Evolutionary conservation across 2,329 filamentous ascomycete genomes (phyloP).

Genomic region (Orbilia brochopaga): DNA sequence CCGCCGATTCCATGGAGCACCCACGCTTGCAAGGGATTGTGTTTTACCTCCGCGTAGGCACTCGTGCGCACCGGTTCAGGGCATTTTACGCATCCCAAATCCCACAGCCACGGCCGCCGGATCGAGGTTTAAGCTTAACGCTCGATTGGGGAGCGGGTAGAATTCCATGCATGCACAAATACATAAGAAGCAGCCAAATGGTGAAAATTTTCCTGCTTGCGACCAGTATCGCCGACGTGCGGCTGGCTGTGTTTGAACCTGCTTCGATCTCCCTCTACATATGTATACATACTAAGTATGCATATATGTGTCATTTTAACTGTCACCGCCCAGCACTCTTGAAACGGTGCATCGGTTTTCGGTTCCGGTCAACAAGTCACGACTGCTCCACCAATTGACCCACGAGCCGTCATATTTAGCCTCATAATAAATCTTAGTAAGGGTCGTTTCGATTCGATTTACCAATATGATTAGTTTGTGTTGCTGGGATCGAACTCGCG

Average conservation of each 20-base stretch:
- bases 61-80: background rate
- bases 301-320: conserved; percentile 33
- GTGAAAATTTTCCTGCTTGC: conserved; percentile 1
- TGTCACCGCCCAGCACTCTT: background rate
- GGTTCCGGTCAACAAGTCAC: conserved; percentile 22
- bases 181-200: background rate
- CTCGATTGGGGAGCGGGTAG: background rate
- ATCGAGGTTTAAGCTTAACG: conserved; percentile 16
- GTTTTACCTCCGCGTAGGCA: conserved; percentile 39
- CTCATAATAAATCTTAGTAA: conserved; percentile 19
- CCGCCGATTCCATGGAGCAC: conserved; percentile 40
- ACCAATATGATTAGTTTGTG: too few relatives aligned
- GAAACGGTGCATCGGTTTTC: conserved; percentile 41
- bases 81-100: background rate
- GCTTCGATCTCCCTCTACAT: background rate
- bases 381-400: conserved; percentile 45
- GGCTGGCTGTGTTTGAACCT: conserved; percentile 2
- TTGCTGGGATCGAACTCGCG: background rate
- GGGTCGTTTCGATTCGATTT: too few relatives aligned
- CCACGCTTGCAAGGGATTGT: conserved; percentile 32
- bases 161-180: background rate
- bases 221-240: background rate
- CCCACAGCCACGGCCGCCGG: conserved; percentile 36
- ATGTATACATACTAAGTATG: too few relatives aligned
- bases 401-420: conserved; percentile 30